Evolutionary conservation across 2,329 filamentous ascomycete genomes (phyloP).

Genomic region (Alternaria sp.): DNA sequence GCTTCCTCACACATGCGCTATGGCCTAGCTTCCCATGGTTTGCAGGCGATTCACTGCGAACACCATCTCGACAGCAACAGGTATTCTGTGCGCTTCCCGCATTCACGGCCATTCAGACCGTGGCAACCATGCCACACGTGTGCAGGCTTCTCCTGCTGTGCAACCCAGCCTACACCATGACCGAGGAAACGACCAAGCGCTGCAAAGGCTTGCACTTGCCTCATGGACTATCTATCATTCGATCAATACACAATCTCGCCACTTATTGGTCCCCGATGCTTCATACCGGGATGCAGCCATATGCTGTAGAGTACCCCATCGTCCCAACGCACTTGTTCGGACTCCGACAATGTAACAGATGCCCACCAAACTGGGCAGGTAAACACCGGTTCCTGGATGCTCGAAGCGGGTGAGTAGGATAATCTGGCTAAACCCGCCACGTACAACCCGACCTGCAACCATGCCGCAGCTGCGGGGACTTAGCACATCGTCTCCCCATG

Average conservation of each 20-base stretch:
- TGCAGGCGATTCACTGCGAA: background rate
- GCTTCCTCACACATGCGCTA: background rate
- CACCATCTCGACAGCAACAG: background rate
- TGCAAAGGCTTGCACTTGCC: background rate
- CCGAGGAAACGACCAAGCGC: background rate
- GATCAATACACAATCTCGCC: background rate
- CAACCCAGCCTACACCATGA: background rate
- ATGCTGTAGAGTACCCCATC: background rate
- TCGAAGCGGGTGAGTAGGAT: background rate
- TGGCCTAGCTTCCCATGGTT: background rate
- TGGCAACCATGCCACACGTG: background rate
- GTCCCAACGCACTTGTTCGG: background rate
- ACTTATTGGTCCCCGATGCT: background rate
- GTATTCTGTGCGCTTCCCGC: background rate
- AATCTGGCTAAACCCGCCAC: constrained; percentile 3
- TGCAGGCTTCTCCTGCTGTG: background rate
- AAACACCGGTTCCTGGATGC: background rate
- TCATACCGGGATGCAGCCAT: background rate
- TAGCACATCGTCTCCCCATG: background rate
- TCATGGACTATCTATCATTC: background rate
- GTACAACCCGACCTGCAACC: constrained; percentile 5
- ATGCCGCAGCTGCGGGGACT: background rate
- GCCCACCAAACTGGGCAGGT: background rate
- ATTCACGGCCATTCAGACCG: background rate
- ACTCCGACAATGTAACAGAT: background rate